Percentiles rank a stretch among this genome's conserved stretches.
Evolutionary conservation across 352 stramenopile species (phyloP).

Genomic region (Nothophytophthora sp.): DNA sequence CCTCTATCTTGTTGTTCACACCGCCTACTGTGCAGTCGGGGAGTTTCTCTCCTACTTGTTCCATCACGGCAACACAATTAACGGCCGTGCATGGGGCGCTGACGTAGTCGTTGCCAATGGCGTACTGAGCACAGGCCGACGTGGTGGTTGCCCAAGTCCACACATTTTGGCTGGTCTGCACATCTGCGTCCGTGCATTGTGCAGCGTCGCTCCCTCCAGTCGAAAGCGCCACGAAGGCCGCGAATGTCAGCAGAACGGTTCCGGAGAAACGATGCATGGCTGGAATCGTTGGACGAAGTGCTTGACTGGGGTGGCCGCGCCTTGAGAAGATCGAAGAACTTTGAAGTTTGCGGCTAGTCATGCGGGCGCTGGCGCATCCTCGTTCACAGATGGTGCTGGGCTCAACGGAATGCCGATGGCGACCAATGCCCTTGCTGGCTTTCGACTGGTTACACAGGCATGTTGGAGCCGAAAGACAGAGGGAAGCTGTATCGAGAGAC

Average conservation of each 20-base stretch:
- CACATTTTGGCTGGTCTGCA: slow-evolving; percentile 10
- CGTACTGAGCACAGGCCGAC: slow-evolving; percentile 12
- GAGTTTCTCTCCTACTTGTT: slow-evolving; percentile 16
- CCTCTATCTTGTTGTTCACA: slow-evolving; percentile 24
- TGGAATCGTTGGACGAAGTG: no score
- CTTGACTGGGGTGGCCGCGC: neutral
- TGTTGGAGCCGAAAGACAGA: no score
- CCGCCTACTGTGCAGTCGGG: slow-evolving; percentile 14
- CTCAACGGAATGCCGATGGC: no score
- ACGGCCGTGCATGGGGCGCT: slow-evolving; percentile 12
- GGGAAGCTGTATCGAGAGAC: no score
- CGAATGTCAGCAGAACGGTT: neutral
- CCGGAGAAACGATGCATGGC: neutral
- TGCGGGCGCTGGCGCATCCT: no score
- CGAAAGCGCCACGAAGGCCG: neutral
- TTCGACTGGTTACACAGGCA: no score
- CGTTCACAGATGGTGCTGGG: no score
- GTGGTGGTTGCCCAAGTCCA: slow-evolving; percentile 16
- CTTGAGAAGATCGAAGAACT: neutral
- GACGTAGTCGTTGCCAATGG: slow-evolving; percentile 9
- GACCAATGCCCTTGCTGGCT: no score
- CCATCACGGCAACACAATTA: slow-evolving; percentile 16
- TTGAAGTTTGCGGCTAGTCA: no score
- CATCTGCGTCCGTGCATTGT: slow-evolving; percentile 15
- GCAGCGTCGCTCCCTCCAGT: neutral